These are phyloP conservation scores for Rhynchospora pubera DNA, from an alignment of 176 grass and related monocot species.

Conservation along the genomic window DNA sequence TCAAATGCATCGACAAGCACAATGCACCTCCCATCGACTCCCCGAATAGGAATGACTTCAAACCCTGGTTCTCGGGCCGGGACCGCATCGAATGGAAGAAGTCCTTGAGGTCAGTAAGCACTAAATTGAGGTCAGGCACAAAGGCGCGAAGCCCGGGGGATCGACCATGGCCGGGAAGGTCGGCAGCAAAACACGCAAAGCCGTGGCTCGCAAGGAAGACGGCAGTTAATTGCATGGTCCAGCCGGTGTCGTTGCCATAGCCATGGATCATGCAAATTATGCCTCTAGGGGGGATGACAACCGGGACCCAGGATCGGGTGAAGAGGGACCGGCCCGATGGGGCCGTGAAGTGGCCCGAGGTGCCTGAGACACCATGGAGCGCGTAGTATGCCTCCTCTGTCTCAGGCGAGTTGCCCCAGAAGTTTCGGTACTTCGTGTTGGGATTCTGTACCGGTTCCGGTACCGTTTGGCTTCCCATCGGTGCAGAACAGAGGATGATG, in stretches of 20 bases:
- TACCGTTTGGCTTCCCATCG: constrained; percentile 20
- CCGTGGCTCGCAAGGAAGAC: constrained; percentile 71
- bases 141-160: constrained; percentile 72
- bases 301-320: constrained; percentile 51
- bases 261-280: constrained; percentile 90
- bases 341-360: constrained; percentile 37
- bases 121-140: constrained; percentile 52
- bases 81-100: constrained; percentile 53
- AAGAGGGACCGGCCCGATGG: constrained; percentile 48
- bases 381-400: constrained; percentile 69
- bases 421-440: constrained; percentile 12
- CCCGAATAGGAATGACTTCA: constrained; percentile 64
- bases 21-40: constrained; percentile 90
- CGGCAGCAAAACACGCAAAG: constrained; percentile 76
- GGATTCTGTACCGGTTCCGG: constrained; percentile 13
- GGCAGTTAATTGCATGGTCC: constrained; percentile 80
- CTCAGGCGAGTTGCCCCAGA: constrained; percentile 71
- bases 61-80: constrained; percentile 21
- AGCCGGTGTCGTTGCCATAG: constrained; percentile 90
- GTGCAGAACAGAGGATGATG: constrained; percentile 20
- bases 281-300: constrained; percentile 27
- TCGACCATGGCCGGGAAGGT: constrained; percentile 83
- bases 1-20: constrained; percentile 79
- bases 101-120: constrained; percentile 43
- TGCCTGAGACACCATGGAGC: constrained; percentile 41